Percentiles rank a stretch among this genome's conserved stretches.
Conservation (phyloP, 2,329 filamentous ascomycete genomes). For the Chaetomiaceae sp. region DNA sequence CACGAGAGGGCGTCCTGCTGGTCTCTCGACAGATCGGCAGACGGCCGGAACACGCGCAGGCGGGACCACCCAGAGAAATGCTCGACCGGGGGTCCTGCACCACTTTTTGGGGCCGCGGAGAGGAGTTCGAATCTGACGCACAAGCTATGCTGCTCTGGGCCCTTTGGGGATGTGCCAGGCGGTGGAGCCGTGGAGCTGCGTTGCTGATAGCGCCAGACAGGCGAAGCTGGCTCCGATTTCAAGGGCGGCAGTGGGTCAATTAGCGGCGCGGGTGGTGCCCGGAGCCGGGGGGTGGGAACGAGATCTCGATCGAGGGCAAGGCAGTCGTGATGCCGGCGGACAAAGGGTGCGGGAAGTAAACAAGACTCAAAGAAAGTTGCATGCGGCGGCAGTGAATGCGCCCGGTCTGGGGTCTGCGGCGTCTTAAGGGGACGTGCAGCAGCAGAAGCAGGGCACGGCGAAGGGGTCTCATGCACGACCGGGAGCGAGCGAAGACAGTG, state of each 20-base stretch:
- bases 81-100: constrained; percentile 18
- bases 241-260: constrained; percentile 17
- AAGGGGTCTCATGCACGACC: constrained; percentile 31
- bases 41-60: constrained; percentile 4
- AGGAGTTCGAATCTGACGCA: constrained; percentile 2
- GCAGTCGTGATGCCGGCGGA: constrained; percentile 2
- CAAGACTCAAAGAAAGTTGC: constrained; percentile 10
- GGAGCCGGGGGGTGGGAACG: constrained; percentile 15
- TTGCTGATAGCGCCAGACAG: background rate
- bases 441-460: constrained; percentile 21
- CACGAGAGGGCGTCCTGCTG: constrained; percentile 9
- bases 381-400: constrained; percentile 17
- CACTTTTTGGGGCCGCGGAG: constrained; percentile 1
- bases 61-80: constrained; percentile 3
- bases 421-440: constrained; percentile 30
- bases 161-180: constrained; percentile 8
- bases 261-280: constrained; percentile 9
- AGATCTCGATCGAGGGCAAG: constrained; percentile 6
- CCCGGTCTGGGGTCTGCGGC: constrained; percentile 23
- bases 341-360: constrained; percentile 4
- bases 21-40: too few relatives aligned
- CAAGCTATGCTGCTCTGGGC: constrained; percentile 8
- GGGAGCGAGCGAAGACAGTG: constrained; percentile 21
- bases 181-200: constrained; percentile 9
- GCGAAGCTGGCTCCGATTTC: constrained; percentile 4